These are phyloP conservation scores for Beauveria scarabaeidicola DNA, from an alignment of 2,329 filamentous ascomycete species.

Conservation along the genomic window DNA sequence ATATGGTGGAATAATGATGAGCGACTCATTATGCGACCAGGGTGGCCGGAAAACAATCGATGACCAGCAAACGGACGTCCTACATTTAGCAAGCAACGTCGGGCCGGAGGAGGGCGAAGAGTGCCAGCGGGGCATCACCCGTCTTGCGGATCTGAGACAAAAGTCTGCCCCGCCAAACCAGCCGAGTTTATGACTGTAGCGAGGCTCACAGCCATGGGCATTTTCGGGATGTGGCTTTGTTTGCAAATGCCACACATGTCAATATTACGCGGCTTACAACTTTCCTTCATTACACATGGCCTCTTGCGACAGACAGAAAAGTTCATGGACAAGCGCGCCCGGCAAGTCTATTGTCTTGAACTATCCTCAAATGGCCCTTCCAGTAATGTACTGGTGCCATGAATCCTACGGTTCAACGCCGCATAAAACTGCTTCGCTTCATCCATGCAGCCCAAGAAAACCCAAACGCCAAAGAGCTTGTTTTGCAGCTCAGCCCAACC, in stretches of 20 bases:
- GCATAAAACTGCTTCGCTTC: conserved; percentile 4
- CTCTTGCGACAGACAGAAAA: neutral
- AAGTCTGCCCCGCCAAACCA: neutral
- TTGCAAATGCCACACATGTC: neutral
- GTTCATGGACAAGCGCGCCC: conserved; percentile 8
- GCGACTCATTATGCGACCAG: neutral
- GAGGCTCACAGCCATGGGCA: neutral
- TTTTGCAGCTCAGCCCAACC: neutral
- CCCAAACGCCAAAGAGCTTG: conserved; percentile 8
- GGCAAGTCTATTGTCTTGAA: conserved; percentile 10
- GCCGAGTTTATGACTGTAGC: neutral
- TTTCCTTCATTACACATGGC: neutral
- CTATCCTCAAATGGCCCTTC: conserved; percentile 8
- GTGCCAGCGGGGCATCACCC: neutral
- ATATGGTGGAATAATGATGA: neutral
- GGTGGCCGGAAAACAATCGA: neutral
- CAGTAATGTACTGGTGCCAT: neutral
- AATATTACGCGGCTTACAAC: no score
- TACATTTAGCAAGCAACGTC: no score
- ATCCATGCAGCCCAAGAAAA: conserved; percentile 5
- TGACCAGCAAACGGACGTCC: neutral
- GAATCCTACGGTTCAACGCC: neutral
- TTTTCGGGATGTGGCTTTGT: neutral
- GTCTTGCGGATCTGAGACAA: neutral
- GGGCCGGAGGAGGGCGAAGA: neutral